These are phyloP conservation scores for Colletotrichum noveboracense DNA, from an alignment of 2,329 filamentous ascomycete genomes.

Conservation along the genomic window DNA sequence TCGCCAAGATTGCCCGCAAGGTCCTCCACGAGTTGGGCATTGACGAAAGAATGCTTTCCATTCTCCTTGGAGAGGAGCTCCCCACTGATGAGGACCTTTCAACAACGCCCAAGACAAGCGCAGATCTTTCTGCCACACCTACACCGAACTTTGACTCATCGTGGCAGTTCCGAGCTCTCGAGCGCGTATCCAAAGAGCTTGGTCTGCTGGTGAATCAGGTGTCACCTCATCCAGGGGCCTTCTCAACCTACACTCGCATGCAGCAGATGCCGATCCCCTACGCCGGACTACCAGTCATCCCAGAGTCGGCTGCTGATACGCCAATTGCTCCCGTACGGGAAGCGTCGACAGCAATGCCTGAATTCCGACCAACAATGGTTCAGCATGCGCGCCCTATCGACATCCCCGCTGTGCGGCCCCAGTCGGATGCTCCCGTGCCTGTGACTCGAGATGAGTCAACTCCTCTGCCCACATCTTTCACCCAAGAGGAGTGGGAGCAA, in stretches of 20 bases:
- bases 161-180: slow-evolving; percentile 82
- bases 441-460: slow-evolving; percentile 13
- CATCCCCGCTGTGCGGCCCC: slow-evolving; percentile 35
- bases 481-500: slow-evolving; percentile 89
- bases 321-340: slow-evolving; percentile 46
- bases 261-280: slow-evolving; percentile 74
- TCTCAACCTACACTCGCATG: slow-evolving; percentile 77
- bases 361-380: slow-evolving; percentile 55
- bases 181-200: slow-evolving; percentile 85
- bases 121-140: slow-evolving; percentile 26
- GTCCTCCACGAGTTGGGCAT: slow-evolving; percentile 91
- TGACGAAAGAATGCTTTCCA: slow-evolving; percentile 81
- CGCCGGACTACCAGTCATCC: slow-evolving; percentile 74
- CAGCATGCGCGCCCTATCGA: slow-evolving; percentile 39
- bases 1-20: slow-evolving; percentile 81
- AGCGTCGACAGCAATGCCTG: slow-evolving; percentile 49
- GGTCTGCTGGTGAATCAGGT: slow-evolving; percentile 83
- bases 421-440: slow-evolving; percentile 12
- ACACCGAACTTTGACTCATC: slow-evolving; percentile 44
- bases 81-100: slow-evolving; percentile 57
- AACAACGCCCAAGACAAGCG: slow-evolving; percentile 48
- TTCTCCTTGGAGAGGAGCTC: slow-evolving; percentile 85
- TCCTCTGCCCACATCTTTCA: slow-evolving; percentile 43
- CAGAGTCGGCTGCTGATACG: slow-evolving; percentile 50
- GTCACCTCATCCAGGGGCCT: slow-evolving; percentile 81